Conservation (phyloP, 805 yeast species). For the Kuraishia ogatae region DNA sequence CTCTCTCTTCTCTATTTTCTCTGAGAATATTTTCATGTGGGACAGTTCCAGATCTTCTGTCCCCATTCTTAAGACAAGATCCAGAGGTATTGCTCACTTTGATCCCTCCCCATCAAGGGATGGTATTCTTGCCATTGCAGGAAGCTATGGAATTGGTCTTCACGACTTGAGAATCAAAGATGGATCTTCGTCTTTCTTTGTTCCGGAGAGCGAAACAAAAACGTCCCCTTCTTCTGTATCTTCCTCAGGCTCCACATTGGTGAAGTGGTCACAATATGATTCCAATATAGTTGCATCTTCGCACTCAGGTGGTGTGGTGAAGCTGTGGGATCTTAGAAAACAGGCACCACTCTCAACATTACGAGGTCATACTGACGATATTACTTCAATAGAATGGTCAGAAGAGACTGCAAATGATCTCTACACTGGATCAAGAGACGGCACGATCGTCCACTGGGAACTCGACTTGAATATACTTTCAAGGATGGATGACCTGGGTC, state of each 20-base stretch:
- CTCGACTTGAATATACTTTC: conserved; percentile 12
- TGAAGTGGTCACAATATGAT: conserved; percentile 1
- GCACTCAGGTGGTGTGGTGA: conserved; percentile 44
- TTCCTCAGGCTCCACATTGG: background rate
- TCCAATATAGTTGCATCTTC: conserved; percentile 58
- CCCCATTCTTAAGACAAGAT: conserved; percentile 47
- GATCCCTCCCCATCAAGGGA: conserved; percentile 38
- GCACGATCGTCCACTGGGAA: conserved; percentile 64
- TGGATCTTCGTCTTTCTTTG: conserved; percentile 27
- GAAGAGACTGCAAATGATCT: conserved; percentile 25
- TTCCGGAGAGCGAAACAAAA: conserved; percentile 27
- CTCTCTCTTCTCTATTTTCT: conserved; percentile 53
- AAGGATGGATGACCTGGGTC: background rate
- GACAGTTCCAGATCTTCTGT: conserved; percentile 50
- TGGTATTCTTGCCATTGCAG: conserved; percentile 55
- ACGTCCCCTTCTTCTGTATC: background rate
- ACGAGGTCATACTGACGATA: conserved; percentile 44
- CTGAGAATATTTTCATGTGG: conserved; percentile 71
- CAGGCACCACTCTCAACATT: conserved; percentile 42
- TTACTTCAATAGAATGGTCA: conserved; percentile 57
- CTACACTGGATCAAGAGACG: conserved; percentile 56
- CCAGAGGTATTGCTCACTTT: conserved; percentile 41
- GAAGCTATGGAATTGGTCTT: conserved; percentile 66
- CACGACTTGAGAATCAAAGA: conserved; percentile 55
- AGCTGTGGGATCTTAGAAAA: conserved; percentile 72